Conservation (phyloP, 164 flowering plant species). For the Protea cynaroides region DNA sequence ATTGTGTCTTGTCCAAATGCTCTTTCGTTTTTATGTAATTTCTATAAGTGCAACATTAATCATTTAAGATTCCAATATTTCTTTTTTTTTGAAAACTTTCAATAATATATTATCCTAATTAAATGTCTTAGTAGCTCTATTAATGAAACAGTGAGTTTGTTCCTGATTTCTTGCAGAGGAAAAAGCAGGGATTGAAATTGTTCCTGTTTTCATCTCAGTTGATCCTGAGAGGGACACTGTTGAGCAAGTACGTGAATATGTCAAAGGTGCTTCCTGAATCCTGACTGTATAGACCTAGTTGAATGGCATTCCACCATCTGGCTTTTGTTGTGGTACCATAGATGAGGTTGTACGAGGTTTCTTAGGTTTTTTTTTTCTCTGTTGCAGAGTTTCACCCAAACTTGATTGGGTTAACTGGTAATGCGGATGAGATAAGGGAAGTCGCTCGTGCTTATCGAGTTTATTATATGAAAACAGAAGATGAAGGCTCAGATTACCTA, state of each 20-base stretch:
- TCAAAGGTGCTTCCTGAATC: conserved; percentile 54
- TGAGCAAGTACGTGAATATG: conserved; percentile 86
- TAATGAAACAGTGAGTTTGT: not conserved
- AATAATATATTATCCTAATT: too few relatives aligned
- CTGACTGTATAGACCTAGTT: not conserved
- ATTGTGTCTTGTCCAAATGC: too few relatives aligned
- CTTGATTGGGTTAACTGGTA: conserved; percentile 85
- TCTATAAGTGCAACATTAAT: not conserved
- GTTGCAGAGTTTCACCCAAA: conserved; percentile 82
- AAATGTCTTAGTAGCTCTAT: not conserved
- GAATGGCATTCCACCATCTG: not conserved
- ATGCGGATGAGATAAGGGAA: conserved; percentile 51
- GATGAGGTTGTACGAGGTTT: not conserved
- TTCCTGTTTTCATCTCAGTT: conserved; percentile 86
- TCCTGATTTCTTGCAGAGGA: conserved; percentile 40
- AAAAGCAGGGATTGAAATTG: conserved; percentile 59
- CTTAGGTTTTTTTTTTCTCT: conserved; percentile 6
- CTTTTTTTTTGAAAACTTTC: too few relatives aligned
- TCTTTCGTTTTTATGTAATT: too few relatives aligned
- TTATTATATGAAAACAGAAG: conserved; percentile 91
- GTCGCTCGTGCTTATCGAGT: conserved; percentile 93
- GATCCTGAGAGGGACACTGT: conserved; percentile 98
- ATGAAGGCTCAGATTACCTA: conserved; percentile 88
- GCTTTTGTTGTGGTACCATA: not conserved
- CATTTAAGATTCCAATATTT: too few relatives aligned